phyloP scores from a whole-genome alignment of 73 alveolate genomes.

The Breviolum minutum region DNA sequence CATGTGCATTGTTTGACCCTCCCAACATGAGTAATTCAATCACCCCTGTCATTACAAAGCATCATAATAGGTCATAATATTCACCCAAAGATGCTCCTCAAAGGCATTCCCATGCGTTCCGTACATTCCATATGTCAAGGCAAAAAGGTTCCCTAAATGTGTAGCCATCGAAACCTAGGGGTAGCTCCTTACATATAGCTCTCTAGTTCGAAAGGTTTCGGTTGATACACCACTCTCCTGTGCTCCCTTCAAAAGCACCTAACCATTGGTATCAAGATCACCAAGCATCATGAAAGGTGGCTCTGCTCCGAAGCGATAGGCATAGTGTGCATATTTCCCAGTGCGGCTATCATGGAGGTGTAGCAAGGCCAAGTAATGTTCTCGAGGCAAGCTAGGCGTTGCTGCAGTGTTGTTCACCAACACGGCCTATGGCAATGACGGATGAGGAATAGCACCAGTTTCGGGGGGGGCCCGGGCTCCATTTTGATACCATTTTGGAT shows the following conservation, averaged over 20 bases:
- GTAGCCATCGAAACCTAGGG: background rate
- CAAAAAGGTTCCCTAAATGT: no score
- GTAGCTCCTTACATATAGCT: no score
- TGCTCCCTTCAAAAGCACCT: constrained; percentile 18
- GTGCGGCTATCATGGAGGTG: constrained; percentile 58
- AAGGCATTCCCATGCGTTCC: no score
- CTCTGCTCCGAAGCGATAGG: constrained; percentile 92
- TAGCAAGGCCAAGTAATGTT: constrained; percentile 66
- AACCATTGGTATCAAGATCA: background rate
- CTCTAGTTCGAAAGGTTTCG: background rate
- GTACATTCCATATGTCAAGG: no score
- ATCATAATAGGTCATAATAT: no score
- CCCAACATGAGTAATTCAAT: no score
- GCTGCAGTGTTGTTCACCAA: constrained; percentile 56
- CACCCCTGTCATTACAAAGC: no score
- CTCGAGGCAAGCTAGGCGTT: constrained; percentile 68
- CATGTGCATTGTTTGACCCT: no score
- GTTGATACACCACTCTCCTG: background rate
- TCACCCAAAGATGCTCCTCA: no score
- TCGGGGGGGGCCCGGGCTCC: no score
- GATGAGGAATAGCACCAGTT: no score
- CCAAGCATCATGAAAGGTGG: constrained; percentile 90
- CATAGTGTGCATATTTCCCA: constrained; percentile 81
- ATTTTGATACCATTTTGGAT: no score
- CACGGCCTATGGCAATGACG: constrained; percentile 30